A percentile compares a stretch with the other conserved stretches of the same genome.
These are phyloP conservation scores for Penicillium waksmanii DNA, from an alignment of 495 filamentous ascomycete species.

Conservation along the genomic window DNA sequence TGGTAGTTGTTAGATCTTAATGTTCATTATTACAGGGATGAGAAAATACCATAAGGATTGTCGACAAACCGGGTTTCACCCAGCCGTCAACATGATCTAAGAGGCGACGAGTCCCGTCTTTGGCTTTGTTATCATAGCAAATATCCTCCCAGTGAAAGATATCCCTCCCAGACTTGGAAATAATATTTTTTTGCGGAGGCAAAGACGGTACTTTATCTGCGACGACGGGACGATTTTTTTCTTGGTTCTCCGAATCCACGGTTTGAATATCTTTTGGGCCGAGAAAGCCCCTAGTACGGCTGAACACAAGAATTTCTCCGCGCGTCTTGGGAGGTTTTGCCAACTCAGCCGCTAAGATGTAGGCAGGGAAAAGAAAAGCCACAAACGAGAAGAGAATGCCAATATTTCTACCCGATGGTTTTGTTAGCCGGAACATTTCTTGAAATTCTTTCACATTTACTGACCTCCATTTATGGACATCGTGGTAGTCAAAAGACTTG, in stretches of 20 bases:
- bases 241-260: neutral
- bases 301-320: constrained; percentile 61
- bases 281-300: neutral
- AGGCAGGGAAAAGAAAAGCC: constrained; percentile 60
- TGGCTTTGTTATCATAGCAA: neutral
- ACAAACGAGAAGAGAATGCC: constrained; percentile 75
- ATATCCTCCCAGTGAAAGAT: constrained; percentile 4
- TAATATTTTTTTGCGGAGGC: constrained; percentile 62
- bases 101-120: neutral
- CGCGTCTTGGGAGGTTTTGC: constrained; percentile 73
- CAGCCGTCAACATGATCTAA: constrained; percentile 12
- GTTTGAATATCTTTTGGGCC: neutral
- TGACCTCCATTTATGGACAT: constrained; percentile 71
- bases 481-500: neutral
- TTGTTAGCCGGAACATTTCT: neutral
- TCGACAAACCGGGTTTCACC: neutral
- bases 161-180: constrained; percentile 50
- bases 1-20: no score
- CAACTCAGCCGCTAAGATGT: constrained; percentile 71
- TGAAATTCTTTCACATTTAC: constrained; percentile 31
- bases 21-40: no score
- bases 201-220: neutral
- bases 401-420: neutral
- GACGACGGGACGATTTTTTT: neutral
- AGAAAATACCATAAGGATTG: neutral